Percentiles rank a stretch among this genome's conserved stretches.
Evolutionary conservation across 2,329 filamentous ascomycete genomes (phyloP).

Genomic region (Penicillium thymicola): DNA sequence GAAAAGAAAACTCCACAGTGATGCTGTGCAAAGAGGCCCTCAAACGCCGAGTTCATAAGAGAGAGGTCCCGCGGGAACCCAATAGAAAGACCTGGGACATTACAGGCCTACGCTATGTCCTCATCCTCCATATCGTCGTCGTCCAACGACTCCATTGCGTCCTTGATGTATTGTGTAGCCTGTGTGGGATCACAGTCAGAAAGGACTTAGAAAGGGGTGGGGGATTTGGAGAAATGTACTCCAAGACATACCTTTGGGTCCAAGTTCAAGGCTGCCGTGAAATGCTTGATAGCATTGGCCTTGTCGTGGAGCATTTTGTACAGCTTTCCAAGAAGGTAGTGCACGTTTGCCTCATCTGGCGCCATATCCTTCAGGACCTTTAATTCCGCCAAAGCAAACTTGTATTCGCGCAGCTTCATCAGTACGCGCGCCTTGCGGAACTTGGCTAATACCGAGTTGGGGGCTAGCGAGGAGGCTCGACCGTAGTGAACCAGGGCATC

Average conservation of each 20-base stretch:
- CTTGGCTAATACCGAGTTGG: conserved; percentile 74
- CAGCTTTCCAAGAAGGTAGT: conserved; percentile 77
- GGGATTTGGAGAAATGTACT: not conserved
- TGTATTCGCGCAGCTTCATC: conserved; percentile 67
- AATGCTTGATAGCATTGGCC: conserved; percentile 81
- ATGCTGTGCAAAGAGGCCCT: conserved; percentile 23
- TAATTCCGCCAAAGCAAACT: conserved; percentile 75
- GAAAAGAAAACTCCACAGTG: conserved; percentile 23
- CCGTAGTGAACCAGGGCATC: conserved; percentile 78
- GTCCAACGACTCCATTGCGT: conserved; percentile 89
- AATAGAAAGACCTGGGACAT: conserved; percentile 20
- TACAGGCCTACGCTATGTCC: conserved; percentile 42
- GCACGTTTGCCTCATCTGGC: conserved; percentile 92
- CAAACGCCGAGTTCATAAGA: conserved; percentile 21
- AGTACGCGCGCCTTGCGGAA: conserved; percentile 91
- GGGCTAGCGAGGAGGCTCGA: conserved; percentile 77
- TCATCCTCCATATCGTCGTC: conserved; percentile 62
- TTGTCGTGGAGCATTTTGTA: conserved; percentile 59
- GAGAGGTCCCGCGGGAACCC: conserved; percentile 10
- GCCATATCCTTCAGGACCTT: conserved; percentile 86
- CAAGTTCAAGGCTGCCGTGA: conserved; percentile 89
- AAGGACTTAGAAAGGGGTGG: conserved; percentile 4
- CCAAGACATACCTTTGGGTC: conserved; percentile 79
- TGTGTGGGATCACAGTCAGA: conserved; percentile 38
- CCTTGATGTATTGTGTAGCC: conserved; percentile 93